phyloP scores from a whole-genome alignment of 2,329 filamentous ascomycete genomes.

The Ophiocordyceps unilateralis region DNA sequence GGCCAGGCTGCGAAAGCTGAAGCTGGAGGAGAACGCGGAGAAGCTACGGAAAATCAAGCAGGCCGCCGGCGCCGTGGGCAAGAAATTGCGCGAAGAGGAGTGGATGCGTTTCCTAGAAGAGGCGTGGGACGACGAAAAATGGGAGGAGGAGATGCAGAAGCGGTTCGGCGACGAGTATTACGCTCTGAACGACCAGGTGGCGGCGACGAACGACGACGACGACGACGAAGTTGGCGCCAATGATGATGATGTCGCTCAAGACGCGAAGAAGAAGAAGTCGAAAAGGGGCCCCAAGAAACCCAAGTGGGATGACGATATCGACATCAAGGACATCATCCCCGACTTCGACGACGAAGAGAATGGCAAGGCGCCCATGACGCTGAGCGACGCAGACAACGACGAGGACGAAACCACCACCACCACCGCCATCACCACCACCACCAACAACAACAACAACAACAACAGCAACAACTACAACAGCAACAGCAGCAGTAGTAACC shows the following conservation, averaged over 20 bases:
- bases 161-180: conserved; percentile 89
- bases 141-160: conserved; percentile 80
- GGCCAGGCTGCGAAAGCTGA: conserved; percentile 67
- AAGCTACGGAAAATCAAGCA: conserved; percentile 81
- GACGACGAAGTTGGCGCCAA: not conserved
- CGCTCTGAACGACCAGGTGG: conserved; percentile 50
- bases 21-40: conserved; percentile 76
- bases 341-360: conserved; percentile 39
- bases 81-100: conserved; percentile 52
- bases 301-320: conserved; percentile 90
- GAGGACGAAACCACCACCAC: not conserved
- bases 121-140: conserved; percentile 74
- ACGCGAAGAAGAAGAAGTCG: conserved; percentile 23
- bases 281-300: conserved; percentile 36
- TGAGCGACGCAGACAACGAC: not conserved
- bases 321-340: conserved; percentile 81
- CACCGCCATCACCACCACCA: conserved; percentile 11
- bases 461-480: conserved; percentile 20
- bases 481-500: conserved; percentile 21
- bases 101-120: conserved; percentile 75
- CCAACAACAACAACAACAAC: conserved; percentile 25
- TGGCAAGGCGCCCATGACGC: not conserved
- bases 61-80: conserved; percentile 62
- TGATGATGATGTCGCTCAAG: conserved; percentile 31
- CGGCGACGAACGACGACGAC: conserved; percentile 46